Conservation (phyloP, 2,329 filamentous ascomycete species). For the Botrytis sinoallii region DNA sequence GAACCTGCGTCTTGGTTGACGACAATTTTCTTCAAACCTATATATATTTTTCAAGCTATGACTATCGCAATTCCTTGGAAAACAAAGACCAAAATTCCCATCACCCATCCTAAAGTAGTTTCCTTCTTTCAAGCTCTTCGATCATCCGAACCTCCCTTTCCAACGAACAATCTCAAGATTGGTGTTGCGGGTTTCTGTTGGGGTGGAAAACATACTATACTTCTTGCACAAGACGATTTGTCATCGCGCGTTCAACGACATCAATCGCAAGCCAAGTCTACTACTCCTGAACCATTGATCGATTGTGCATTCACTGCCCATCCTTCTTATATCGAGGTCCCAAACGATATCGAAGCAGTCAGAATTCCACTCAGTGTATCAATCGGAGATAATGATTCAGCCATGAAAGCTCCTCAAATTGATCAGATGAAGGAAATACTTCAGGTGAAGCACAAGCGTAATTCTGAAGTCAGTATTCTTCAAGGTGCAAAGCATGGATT, state of each 20-base stretch:
- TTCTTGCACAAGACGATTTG: conserved; percentile 45
- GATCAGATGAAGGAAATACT: conserved; percentile 33
- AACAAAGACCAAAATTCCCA: conserved; percentile 30
- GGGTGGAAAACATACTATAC: conserved; percentile 55
- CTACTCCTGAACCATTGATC: conserved; percentile 39
- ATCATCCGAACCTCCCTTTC: conserved; percentile 28
- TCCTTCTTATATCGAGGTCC: conserved; percentile 48
- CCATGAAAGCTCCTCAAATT: conserved; percentile 37
- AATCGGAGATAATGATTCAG: conserved; percentile 46
- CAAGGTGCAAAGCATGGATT: conserved; percentile 44
- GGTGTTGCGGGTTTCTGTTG: conserved; percentile 61
- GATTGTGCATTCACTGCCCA: conserved; percentile 53
- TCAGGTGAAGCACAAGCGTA: conserved; percentile 32
- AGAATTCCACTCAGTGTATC: conserved; percentile 47
- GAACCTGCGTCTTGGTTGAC: conserved; percentile 26
- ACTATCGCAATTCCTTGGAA: conserved; percentile 29
- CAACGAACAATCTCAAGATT: conserved; percentile 41
- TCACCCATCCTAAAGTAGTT: conserved; percentile 40
- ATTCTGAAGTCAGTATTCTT: conserved; percentile 38
- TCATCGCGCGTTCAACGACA: conserved; percentile 27
- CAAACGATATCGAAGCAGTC: conserved; percentile 41
- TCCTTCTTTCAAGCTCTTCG: conserved; percentile 42
- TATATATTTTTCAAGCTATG: conserved; percentile 45
- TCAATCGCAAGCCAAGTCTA: conserved; percentile 17
- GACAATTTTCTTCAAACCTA: conserved; percentile 31